A percentile compares a stretch with the other conserved stretches of the same genome.
phyloP scores from a whole-genome alignment of 75 land plant species.

The Pseudotsuga menziesii region DNA sequence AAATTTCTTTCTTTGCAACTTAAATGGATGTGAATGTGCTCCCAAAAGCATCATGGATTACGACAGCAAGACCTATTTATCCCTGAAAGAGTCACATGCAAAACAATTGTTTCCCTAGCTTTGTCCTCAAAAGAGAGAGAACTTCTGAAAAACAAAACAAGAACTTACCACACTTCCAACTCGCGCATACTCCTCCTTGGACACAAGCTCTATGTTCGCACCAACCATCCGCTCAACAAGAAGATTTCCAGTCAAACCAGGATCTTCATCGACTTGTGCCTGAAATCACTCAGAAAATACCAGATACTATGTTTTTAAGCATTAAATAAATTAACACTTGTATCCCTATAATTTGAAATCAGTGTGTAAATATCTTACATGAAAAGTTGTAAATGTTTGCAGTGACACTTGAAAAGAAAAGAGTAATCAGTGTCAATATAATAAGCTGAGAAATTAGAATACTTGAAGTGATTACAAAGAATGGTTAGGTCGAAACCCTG shows the following conservation, averaged over 20 bases:
- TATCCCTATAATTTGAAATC: background rate
- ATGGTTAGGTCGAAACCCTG: conserved; percentile 45
- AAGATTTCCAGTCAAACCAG: conserved; percentile 87
- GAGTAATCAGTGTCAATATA: background rate
- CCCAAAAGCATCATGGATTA: too few relatives aligned
- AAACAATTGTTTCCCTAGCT: too few relatives aligned
- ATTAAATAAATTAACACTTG: background rate
- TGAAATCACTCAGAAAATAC: conserved; percentile 24
- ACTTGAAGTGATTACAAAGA: background rate
- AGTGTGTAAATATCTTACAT: too few relatives aligned
- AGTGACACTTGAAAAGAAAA: background rate
- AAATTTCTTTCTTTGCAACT: too few relatives aligned
- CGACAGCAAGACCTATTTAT: too few relatives aligned
- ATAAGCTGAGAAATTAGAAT: background rate
- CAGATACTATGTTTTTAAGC: background rate
- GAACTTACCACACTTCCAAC: conserved; percentile 80
- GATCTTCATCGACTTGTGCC: conserved; percentile 79
- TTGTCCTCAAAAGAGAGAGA: too few relatives aligned
- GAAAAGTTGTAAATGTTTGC: background rate
- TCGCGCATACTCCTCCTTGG: conserved; percentile 91
- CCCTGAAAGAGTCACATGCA: too few relatives aligned
- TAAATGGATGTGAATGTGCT: too few relatives aligned
- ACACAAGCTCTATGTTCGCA: conserved; percentile 84
- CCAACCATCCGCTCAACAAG: conserved; percentile 90
- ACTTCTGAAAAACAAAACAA: background rate